phyloP scores from a whole-genome alignment of 768 basidiomycete species.

The Arthromyces matolae region DNA sequence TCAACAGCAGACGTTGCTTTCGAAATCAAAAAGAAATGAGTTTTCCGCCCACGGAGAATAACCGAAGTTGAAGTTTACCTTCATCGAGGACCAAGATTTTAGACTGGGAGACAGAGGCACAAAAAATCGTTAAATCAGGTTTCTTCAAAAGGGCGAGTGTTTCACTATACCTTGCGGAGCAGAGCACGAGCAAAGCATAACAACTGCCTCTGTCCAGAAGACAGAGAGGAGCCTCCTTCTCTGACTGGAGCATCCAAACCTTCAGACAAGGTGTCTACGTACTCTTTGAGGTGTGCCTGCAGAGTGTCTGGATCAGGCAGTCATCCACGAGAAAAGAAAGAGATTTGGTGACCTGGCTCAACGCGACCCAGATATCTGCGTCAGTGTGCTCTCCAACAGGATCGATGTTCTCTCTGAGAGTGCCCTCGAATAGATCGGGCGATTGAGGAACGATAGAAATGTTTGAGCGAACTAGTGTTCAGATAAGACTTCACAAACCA shows the following conservation, averaged over 20 bases:
- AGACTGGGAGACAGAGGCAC: conserved; percentile 38
- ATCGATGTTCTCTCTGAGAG: conserved; percentile 84
- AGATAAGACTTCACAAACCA: neutral
- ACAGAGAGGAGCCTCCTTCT: conserved; percentile 80
- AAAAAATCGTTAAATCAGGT: conserved; percentile 1
- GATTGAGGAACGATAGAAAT: conserved; percentile 88
- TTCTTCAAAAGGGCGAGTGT: neutral
- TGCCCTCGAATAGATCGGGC: conserved; percentile 68
- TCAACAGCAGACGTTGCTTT: conserved; percentile 89
- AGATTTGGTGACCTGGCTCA: conserved; percentile 56
- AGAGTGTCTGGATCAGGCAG: neutral
- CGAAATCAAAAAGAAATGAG: too few species aligned
- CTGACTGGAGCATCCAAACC: conserved; percentile 69
- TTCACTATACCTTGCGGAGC: conserved; percentile 56
- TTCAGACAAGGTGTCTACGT: conserved; percentile 60
- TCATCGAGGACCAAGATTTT: conserved; percentile 94
- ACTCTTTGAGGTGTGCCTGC: conserved; percentile 66
- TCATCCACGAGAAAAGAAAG: too few species aligned
- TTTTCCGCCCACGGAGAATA: too few species aligned
- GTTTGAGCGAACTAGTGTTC: conserved; percentile 63
- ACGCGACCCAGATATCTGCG: conserved; percentile 81
- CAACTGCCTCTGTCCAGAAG: conserved; percentile 82
- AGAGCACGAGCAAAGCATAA: conserved; percentile 87
- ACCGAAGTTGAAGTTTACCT: too few species aligned
- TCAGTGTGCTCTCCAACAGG: conserved; percentile 75